Percentiles rank a stretch among this genome's conserved stretches.
phyloP scores from a whole-genome alignment of 75 land plant species.

The Picea glauca region DNA sequence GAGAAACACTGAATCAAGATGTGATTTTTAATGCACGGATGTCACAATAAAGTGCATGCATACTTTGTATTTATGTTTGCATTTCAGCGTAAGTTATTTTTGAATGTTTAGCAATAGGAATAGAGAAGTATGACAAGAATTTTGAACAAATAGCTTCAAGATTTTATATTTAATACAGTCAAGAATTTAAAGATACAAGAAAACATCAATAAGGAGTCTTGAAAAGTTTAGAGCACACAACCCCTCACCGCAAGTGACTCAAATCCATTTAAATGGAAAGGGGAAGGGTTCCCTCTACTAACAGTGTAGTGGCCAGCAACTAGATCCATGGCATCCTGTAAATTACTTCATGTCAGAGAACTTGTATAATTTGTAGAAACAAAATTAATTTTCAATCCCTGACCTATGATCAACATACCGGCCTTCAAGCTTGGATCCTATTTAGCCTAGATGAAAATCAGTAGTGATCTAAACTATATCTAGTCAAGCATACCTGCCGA shows the following conservation, averaged over 20 bases:
- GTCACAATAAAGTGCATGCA: not conserved
- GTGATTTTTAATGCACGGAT: not conserved
- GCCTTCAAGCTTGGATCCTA: too few relatives aligned
- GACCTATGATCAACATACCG: not conserved
- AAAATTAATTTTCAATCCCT: not conserved
- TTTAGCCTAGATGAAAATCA: too few relatives aligned
- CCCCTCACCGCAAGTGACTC: slow-evolving; percentile 74
- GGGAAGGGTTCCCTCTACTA: slow-evolving; percentile 57
- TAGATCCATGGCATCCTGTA: slow-evolving; percentile 93
- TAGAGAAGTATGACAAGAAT: not conserved
- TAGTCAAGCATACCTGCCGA: slow-evolving; percentile 54
- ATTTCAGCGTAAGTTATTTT: not conserved
- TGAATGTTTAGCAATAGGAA: not conserved
- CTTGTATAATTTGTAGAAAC: not conserved
- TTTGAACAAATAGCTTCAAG: not conserved
- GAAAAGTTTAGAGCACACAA: not conserved
- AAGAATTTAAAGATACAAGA: not conserved
- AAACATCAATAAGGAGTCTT: not conserved
- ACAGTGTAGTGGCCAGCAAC: slow-evolving; percentile 82
- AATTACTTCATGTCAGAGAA: not conserved
- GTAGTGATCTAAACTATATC: not conserved
- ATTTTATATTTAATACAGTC: not conserved
- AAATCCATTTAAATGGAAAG: slow-evolving; percentile 73
- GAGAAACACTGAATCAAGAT: not conserved
- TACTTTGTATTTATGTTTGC: not conserved